phyloP scores from a whole-genome alignment of 2,329 filamentous ascomycete species.

The Gaeumannomyces sp. region DNA sequence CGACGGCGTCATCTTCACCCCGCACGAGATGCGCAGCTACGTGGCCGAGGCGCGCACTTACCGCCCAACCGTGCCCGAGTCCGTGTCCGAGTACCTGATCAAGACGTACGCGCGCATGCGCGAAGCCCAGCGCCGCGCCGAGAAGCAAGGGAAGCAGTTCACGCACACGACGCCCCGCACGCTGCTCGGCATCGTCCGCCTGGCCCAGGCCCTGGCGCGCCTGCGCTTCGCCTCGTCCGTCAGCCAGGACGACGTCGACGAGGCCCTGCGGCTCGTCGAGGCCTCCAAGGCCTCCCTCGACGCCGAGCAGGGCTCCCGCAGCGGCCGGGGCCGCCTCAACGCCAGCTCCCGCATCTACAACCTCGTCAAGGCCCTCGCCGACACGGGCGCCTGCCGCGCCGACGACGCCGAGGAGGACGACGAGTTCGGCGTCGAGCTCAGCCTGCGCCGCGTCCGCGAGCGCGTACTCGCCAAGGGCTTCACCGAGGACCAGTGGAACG shows the following conservation, averaged over 20 bases:
- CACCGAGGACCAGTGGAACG: slow-evolving; percentile 85
- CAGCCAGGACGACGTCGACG: slow-evolving; percentile 88
- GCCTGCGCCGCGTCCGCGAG: slow-evolving; percentile 82
- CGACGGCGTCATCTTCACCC: slow-evolving; percentile 70
- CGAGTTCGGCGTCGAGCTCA: slow-evolving; percentile 60
- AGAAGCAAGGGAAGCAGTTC: slow-evolving; percentile 87
- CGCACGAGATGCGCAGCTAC: slow-evolving; percentile 91
- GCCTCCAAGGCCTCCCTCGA: slow-evolving; percentile 89
- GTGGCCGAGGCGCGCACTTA: slow-evolving; percentile 87
- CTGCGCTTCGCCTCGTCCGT: slow-evolving; percentile 83
- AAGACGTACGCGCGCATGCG: slow-evolving; percentile 95
- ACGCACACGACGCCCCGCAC: slow-evolving; percentile 92
- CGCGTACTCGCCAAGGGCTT: slow-evolving; percentile 94
- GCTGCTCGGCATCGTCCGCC: slow-evolving; percentile 82
- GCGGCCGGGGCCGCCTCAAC: slow-evolving; percentile 62
- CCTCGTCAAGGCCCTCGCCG: slow-evolving; percentile 80
- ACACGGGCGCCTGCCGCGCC: slow-evolving; percentile 77
- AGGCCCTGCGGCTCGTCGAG: slow-evolving; percentile 84
- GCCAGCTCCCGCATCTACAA: slow-evolving; percentile 91
- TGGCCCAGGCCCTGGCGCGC: slow-evolving; percentile 88
- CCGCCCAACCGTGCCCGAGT: slow-evolving; percentile 77
- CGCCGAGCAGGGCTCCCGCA: slow-evolving; percentile 51
- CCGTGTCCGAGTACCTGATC: slow-evolving; percentile 91
- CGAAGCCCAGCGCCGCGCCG: slow-evolving; percentile 84
- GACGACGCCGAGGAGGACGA: slow-evolving; percentile 54